Base-by-base conservation (phyloP, 495 filamentous ascomycete genomes). In the Daldinia concentrica region DNA sequence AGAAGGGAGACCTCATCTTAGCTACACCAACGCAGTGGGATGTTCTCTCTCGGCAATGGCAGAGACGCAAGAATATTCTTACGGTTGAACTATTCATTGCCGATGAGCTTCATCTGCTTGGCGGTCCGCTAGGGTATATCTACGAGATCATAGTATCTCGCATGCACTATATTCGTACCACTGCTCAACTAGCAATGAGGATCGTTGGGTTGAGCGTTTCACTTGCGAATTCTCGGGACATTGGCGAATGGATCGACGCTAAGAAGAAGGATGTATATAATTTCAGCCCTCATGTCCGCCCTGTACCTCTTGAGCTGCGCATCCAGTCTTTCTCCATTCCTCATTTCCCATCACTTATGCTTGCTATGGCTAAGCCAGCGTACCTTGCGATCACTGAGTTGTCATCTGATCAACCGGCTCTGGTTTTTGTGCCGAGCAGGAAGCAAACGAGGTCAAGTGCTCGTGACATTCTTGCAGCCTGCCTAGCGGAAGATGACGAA, bases 231-330 rank as follows among this genome's bases (percentile, higher is more conserved):
- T 90, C 95, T 41, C 89, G 94, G 45, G 95, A 98, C 76, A 88
- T 98, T 66, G 94, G 96, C 50, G 96, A 98, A 80, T 99, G 95
- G 95, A 97, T 98, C 72, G 96, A 96, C 64, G 96, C 95, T n/a
- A 95, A 89, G 66, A 98, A 97, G 83, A 96, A 99, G 77, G 97
- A 93, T 36, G 96, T 97, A 64, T 98, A 92, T 85, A 99, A 98
- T 81, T 99, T 99, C 85, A 97, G 93, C 74, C 95, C 95, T 3
- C 89, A 94, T 74, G 89, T 93, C 62, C 90, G 95, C 24, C 90
- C 93, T 4, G 88, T 97, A 1, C 94, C 94, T 2, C 80, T 99
- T 41, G 95, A 98, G 74, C 89, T 99, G 36, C 93, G 97, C 75
- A 92, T 99, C 55, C 95, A 99, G 78, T 96, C 93, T 2, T 99